Evolutionary conservation across 768 basidiomycete genomes (phyloP).

Genomic region (Lactarius psammicola): DNA sequence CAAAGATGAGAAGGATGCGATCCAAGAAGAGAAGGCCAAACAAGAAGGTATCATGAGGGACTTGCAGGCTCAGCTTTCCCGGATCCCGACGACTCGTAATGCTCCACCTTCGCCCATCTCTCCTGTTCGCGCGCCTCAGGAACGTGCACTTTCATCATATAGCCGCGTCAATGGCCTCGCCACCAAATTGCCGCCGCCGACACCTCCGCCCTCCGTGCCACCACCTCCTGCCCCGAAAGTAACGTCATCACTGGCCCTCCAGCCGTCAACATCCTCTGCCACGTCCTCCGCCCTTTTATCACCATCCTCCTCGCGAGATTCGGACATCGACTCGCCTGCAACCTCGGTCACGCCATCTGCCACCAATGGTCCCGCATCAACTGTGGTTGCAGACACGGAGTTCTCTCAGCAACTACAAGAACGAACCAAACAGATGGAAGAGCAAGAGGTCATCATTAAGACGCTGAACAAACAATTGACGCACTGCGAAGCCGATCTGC

Average conservation of each 20-base stretch:
- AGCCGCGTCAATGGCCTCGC: constrained; percentile 60
- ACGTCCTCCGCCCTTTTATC: constrained; percentile 52
- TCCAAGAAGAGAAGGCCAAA: constrained; percentile 69
- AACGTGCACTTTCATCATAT: constrained; percentile 47
- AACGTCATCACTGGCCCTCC: constrained; percentile 49
- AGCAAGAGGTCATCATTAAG: constrained; percentile 90
- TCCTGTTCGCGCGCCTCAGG: constrained; percentile 49
- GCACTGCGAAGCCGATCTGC: constrained; percentile 90
- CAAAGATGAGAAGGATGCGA: constrained; percentile 77
- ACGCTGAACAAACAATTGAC: constrained; percentile 89
- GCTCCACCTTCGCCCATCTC: constrained; percentile 46
- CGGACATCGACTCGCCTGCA: constrained; percentile 62
- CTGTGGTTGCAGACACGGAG: constrained; percentile 52
- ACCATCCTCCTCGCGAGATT: constrained; percentile 66
- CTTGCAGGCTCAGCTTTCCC: constrained; percentile 67
- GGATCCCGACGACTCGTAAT: constrained; percentile 43
- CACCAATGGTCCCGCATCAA: constrained; percentile 36
- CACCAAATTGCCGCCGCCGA: constrained; percentile 81
- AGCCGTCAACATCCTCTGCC: constrained; percentile 53
- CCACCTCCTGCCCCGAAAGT: constrained; percentile 73
- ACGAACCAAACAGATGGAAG: constrained; percentile 71
- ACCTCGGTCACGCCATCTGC: constrained; percentile 39
- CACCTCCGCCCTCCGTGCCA: constrained; percentile 84
- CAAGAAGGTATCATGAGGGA: constrained; percentile 74
- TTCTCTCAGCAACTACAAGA: constrained; percentile 60